Base-by-base conservation (phyloP, 2,329 filamentous ascomycete genomes). In the Aspergillus spinulosporus region DNA sequence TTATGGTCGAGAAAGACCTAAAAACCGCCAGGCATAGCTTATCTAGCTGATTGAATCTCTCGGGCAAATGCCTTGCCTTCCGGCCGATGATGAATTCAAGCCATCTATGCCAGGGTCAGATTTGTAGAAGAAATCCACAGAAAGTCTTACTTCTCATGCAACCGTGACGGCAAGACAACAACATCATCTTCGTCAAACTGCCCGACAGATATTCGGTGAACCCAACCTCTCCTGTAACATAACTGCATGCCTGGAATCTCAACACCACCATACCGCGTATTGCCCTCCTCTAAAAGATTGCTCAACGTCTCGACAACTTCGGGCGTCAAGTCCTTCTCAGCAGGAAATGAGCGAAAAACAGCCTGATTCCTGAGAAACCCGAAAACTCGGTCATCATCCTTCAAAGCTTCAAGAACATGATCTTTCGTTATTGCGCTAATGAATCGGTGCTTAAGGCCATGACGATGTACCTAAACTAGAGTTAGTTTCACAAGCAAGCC, bases 131-230 rank as follows among this genome's bases (percentile, higher is more conserved):
- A 52, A 54, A 52, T 54, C 46, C 42, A 56, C 14, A 52, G 26
- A 43, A 37, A 12, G 34, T 53, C 50, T 56, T 58, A 56, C 58
- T 53, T 51, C 39, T 60, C 58, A 50, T 60, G 58, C 37, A 60
- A 43, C 28, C 58, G 48, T 42, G 55, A 58, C 28, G 55, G 58
- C 39, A 60, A 48, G 31, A 60, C 55, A 49, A 12, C 43, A 53
- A 56, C 29, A 39, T 49, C 49, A 49, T 53, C 5, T 54, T 46
- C 9, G 11, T 37, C 3, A 34, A 9, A 49, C 28, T 32, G 56
- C 12, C 21, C 36, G 37, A 28, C 34, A 37, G 34, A 26, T 36
- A 52, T 37, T 26, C 44, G 48, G 29, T 59, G 56, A 47, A 59
- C 44, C 56, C 56, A 56, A 14, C 52, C 56, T 40, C 37, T 52